A percentile compares a stretch with the other conserved stretches of the same genome.
Evolutionary conservation across 257 asterid genomes (phyloP).

Genomic region (Echites panduratus): DNA sequence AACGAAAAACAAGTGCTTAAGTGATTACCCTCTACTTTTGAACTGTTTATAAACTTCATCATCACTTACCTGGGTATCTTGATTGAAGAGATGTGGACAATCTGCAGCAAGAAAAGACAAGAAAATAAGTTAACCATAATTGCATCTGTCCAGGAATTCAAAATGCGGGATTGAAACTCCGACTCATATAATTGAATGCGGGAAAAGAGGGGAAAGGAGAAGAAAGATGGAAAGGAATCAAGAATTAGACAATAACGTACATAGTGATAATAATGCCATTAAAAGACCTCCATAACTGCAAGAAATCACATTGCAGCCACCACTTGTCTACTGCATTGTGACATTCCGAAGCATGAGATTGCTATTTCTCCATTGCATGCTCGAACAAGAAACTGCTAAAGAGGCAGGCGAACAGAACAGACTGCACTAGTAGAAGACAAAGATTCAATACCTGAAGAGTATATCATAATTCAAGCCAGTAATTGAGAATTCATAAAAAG

Average conservation of each 20-base stretch:
- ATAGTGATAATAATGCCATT: constrained; percentile 72
- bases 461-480: background rate
- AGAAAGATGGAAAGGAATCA: background rate
- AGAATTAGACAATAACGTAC: constrained; percentile 36
- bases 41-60: background rate
- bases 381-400: constrained; percentile 89
- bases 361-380: constrained; percentile 90
- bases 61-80: constrained; percentile 79
- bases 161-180: background rate
- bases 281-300: constrained; percentile 72
- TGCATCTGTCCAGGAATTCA: background rate
- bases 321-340: constrained; percentile 69
- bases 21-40: no score
- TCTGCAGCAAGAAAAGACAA: constrained; percentile 39
- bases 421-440: constrained; percentile 35
- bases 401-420: constrained; percentile 89
- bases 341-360: constrained; percentile 81
- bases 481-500: no score
- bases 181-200: background rate
- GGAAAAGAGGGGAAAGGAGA: background rate
- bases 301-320: constrained; percentile 91
- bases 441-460: background rate
- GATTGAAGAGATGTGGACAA: constrained; percentile 77
- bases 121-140: background rate
- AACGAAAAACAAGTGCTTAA: background rate